Conservation (phyloP, 1,284 basidiomycete species). For the Ustilago trichophora region DNA sequence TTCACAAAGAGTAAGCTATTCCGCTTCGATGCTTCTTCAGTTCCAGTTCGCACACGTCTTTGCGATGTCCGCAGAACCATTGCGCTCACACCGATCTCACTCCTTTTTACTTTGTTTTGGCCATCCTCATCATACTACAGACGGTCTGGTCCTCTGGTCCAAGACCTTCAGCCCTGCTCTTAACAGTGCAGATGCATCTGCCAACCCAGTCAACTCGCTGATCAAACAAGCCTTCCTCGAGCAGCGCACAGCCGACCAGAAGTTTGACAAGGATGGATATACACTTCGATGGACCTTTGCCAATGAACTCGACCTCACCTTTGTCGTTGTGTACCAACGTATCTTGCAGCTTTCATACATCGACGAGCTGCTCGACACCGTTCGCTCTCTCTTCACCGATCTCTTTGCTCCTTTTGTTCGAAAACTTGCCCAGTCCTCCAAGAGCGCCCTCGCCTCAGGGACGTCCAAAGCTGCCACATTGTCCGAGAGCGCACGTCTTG, state of each 20-base stretch:
- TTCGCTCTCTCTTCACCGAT: conserved; percentile 54
- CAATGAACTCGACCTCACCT: conserved; percentile 62
- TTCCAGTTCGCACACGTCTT: no score
- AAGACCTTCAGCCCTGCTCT: conserved; percentile 54
- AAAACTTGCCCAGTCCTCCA: conserved; percentile 74
- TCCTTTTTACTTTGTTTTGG: no score
- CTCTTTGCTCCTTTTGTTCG: conserved; percentile 55
- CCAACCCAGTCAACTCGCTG: conserved; percentile 56
- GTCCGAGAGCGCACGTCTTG: conserved; percentile 62
- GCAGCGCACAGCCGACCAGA: conserved; percentile 54
- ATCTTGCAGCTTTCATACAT: conserved; percentile 95
- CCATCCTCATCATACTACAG: conserved; percentile 10
- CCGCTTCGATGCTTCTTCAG: neutral
- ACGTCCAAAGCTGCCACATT: conserved; percentile 69
- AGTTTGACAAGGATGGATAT: conserved; percentile 60
- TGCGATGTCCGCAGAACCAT: no score
- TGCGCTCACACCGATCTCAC: no score
- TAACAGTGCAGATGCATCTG: conserved; percentile 20
- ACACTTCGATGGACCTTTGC: conserved; percentile 61
- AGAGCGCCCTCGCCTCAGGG: conserved; percentile 79
- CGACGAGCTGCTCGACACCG: conserved; percentile 74
- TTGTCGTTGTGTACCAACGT: conserved; percentile 82
- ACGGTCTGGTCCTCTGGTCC: conserved; percentile 62
- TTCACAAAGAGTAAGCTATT: conserved; percentile 45
- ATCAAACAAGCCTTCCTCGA: conserved; percentile 62